Conservation (phyloP, 805 yeast genomes). For the Nadsonia fulvescens region DNA sequence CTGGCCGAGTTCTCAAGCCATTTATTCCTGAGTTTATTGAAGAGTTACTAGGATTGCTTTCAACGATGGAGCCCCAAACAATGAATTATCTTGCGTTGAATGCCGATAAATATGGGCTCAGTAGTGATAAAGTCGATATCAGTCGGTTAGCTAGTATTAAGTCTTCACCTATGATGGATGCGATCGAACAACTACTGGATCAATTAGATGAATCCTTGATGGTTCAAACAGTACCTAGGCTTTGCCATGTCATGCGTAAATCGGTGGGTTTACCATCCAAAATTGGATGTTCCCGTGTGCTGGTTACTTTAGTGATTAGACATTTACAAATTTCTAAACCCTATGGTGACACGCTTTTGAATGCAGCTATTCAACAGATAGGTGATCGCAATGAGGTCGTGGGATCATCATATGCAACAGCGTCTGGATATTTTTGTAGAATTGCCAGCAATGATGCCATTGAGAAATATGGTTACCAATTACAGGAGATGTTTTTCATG, state of each 20-base stretch:
- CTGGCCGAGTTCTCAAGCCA: slow-evolving; percentile 37
- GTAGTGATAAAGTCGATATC: slow-evolving; percentile 55
- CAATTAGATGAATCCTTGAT: slow-evolving; percentile 33
- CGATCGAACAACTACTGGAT: slow-evolving; percentile 54
- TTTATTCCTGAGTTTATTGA: slow-evolving; percentile 52
- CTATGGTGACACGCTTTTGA: slow-evolving; percentile 46
- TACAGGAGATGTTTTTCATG: slow-evolving; percentile 39
- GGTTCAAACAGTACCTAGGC: slow-evolving; percentile 28
- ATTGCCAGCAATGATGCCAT: slow-evolving; percentile 35
- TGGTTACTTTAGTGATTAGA: slow-evolving; percentile 45
- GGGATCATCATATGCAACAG: slow-evolving; percentile 54
- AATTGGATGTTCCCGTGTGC: slow-evolving; percentile 60
- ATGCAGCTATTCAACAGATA: slow-evolving; percentile 38
- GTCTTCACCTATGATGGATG: slow-evolving; percentile 75
- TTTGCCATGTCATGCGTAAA: slow-evolving; percentile 39
- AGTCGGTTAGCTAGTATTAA: slow-evolving; percentile 57
- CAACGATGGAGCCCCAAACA: slow-evolving; percentile 81
- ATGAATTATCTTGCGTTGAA: slow-evolving; percentile 72
- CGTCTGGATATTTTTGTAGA: slow-evolving; percentile 65
- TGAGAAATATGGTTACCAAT: slow-evolving; percentile 31
- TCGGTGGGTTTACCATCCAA: slow-evolving; percentile 86
- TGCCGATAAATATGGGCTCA: slow-evolving; percentile 72
- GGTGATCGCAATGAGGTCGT: slow-evolving; percentile 58
- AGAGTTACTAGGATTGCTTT: slow-evolving; percentile 54
- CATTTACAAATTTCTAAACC: slow-evolving; percentile 28